These are phyloP conservation scores for Clavaria fumosa DNA, from an alignment of 768 basidiomycete genomes.

Conservation along the genomic window DNA sequence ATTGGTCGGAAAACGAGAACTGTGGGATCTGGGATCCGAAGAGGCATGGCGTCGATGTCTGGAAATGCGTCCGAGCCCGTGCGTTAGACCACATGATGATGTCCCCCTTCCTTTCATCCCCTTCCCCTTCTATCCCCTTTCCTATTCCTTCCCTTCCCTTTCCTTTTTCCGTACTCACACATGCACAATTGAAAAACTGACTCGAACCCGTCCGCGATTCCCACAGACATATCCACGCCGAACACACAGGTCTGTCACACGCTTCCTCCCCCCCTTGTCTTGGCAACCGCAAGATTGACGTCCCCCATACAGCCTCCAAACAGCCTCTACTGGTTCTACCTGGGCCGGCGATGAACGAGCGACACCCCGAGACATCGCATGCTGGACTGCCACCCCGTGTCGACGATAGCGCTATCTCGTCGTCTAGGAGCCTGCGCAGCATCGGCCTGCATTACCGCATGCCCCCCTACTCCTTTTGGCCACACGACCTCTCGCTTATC, in stretches of 20 bases:
- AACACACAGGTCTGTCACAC: constrained; percentile 12
- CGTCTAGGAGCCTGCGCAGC: too few species aligned
- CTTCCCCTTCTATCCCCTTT: constrained; percentile 5
- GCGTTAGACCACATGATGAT: constrained; percentile 22
- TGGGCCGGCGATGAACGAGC: constrained; percentile 28
- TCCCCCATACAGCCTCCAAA: constrained; percentile 27
- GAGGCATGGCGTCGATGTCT: constrained; percentile 54
- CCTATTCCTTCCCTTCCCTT: constrained; percentile 20
- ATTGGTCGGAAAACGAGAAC: constrained; percentile 51
- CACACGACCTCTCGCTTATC: too few species aligned
- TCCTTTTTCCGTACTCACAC: neutral
- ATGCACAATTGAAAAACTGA: neutral
- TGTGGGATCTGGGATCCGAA: constrained; percentile 59
- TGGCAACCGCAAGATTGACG: too few species aligned
- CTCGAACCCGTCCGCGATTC: neutral
- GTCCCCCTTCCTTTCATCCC: neutral
- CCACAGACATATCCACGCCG: too few species aligned
- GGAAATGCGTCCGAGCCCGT: constrained; percentile 64
- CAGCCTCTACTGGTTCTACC: constrained; percentile 29
- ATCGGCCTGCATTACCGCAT: too few species aligned
- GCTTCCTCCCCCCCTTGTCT: neutral
- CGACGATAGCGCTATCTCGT: too few species aligned
- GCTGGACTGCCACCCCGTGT: too few species aligned
- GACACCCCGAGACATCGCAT: too few species aligned
- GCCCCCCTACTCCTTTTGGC: too few species aligned